Percentiles rank a stretch among this genome's conserved stretches.
These are phyloP conservation scores for Ustilago hordei DNA, from an alignment of 1,284 basidiomycete species.

Conservation along the genomic window DNA sequence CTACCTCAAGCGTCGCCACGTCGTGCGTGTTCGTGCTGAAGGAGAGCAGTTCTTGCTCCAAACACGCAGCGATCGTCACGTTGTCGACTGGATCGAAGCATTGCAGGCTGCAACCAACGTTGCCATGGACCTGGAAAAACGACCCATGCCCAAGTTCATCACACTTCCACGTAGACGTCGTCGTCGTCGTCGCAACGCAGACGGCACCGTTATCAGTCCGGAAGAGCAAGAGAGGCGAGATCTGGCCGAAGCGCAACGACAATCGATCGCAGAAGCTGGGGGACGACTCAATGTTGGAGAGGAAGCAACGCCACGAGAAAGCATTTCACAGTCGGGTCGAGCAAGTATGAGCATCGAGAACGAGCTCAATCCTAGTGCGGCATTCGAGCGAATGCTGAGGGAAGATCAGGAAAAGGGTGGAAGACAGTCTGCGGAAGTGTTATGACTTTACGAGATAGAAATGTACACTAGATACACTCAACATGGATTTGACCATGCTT, in stretches of 20 bases:
- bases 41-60: slow-evolving; percentile 97
- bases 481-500: not conserved
- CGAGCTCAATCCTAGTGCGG: slow-evolving; percentile 51
- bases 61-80: slow-evolving; percentile 83
- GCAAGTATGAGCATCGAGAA: slow-evolving; percentile 47
- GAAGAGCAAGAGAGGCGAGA: slow-evolving; percentile 57
- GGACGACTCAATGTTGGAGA: slow-evolving; percentile 9
- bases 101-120: slow-evolving; percentile 95
- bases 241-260: slow-evolving; percentile 61
- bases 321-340: slow-evolving; percentile 23
- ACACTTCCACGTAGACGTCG: slow-evolving; percentile 65
- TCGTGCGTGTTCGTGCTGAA: slow-evolving; percentile 90
- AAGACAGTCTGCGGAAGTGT: slow-evolving; percentile 33
- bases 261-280: slow-evolving; percentile 55
- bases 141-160: slow-evolving; percentile 73
- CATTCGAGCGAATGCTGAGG: slow-evolving; percentile 62
- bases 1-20: slow-evolving; percentile 92
- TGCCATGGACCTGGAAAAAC: slow-evolving; percentile 87
- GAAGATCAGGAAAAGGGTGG: slow-evolving; percentile 51
- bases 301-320: slow-evolving; percentile 23
- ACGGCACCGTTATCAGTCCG: slow-evolving; percentile 35
- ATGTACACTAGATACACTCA: not conserved
- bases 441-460: slow-evolving; percentile 15
- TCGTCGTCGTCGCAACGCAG: slow-evolving; percentile 53
- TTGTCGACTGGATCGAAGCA: slow-evolving; percentile 97